Base-by-base conservation (phyloP, 192 early-diverging fungal species). In the Backusella liffmaniae region DNA sequence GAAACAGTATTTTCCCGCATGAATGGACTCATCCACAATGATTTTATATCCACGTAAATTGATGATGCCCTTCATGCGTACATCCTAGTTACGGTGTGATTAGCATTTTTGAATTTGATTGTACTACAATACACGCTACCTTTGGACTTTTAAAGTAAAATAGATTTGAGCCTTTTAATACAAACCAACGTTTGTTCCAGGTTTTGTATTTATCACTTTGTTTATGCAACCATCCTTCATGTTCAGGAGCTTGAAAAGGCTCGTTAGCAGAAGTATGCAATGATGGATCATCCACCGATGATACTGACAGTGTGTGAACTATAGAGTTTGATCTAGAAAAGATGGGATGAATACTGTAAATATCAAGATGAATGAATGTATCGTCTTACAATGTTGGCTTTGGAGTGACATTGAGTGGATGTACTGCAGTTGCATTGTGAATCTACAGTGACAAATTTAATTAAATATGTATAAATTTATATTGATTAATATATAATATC, bases 141-240 rank as follows among this genome's bases (percentile, higher is more conserved):
- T 84, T 86, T 35, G 85, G 87, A 26, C 82, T 82, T 66, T 90
- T 88, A 71, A 91, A 88, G 71, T 90, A 90, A 69, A 84, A 91
- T 21, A 91, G 70, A 30, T 86, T 85, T 0, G 80, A 74, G 0
- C 86, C 88, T 67, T 91, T 89, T 18, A 91, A 77, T 39, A 91
- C 85, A 75, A 88, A 91, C 86, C 84, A 91, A 30, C 90, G 81
- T 32, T 83, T 86, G 73, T 90, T 89, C 88, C 88, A 91, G 0
- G 84, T 86, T 29, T 84, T 85, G 67, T 91, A 90, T 23, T 83
- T 85, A 65, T 88, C 88, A 9, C 86, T 84, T 51, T 88, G 84
- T 65, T 91, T 91, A 72, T 88, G 84, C 39, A 91, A 76, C 82
- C 83, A 90, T 8, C 90, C 90, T 71, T 87, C 84, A 77, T 89